These are phyloP conservation scores for Penicillium herquei DNA, from an alignment of 495 filamentous ascomycete species.

Conservation along the genomic window DNA sequence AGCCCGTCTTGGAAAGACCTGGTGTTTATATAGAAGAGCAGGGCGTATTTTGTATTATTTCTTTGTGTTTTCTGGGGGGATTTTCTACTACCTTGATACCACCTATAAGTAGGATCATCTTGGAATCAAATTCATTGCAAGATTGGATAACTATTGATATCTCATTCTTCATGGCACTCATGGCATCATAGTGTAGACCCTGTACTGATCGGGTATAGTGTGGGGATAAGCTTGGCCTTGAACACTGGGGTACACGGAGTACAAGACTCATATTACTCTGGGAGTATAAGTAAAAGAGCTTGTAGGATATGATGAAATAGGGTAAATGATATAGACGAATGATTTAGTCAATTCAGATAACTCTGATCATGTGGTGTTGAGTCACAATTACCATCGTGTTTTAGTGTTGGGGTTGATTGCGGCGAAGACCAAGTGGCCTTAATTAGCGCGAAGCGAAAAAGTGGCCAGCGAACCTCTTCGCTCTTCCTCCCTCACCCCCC, in stretches of 20 bases:
- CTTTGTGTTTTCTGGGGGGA: not conserved
- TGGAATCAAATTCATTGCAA: not conserved
- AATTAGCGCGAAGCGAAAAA: conserved; percentile 45
- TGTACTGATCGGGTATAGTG: conserved; percentile 11
- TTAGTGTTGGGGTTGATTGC: conserved; percentile 9
- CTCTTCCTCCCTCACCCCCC: conserved; percentile 36
- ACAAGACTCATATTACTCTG: not conserved
- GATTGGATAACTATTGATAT: not conserved
- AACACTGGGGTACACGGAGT: conserved; percentile 14
- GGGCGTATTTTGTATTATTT: not conserved
- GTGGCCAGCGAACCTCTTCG: conserved; percentile 43
- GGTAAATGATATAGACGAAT: not conserved
- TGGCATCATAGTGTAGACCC: conserved; percentile 10
- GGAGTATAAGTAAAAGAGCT: not conserved
- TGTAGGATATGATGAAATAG: not conserved
- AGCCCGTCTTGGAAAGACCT: conserved; percentile 8
- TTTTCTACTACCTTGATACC: conserved; percentile 2
- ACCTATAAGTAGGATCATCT: not conserved
- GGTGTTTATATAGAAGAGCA: conserved; percentile 16
- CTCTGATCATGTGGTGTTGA: not conserved
- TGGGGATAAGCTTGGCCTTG: conserved; percentile 23
- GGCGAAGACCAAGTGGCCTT: conserved; percentile 46
- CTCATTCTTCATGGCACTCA: not conserved
- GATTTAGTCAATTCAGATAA: not conserved
- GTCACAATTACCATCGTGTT: not conserved